These are phyloP conservation scores for Heimioporus retisporus DNA, from an alignment of 1,284 basidiomycete species.

Conservation along the genomic window DNA sequence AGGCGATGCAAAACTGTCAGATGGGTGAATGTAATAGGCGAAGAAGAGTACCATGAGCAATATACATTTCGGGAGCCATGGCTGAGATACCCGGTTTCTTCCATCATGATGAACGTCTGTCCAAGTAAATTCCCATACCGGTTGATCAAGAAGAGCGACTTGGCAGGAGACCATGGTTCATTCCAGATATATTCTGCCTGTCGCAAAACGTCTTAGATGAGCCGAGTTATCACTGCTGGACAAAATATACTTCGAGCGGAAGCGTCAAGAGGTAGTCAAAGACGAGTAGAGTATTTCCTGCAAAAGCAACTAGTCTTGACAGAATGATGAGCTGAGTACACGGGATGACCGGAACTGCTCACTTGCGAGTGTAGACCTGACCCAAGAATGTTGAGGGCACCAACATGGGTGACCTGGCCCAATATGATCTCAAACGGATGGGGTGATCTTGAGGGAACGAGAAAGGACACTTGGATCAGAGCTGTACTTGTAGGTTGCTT, in stretches of 20 bases:
- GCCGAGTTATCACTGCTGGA: too few species aligned
- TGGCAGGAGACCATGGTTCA: slow-evolving; percentile 25
- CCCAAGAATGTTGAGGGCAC: background rate
- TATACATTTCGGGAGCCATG: slow-evolving; percentile 20
- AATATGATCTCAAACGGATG: too few species aligned
- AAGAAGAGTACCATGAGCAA: too few species aligned
- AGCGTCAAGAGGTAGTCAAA: slow-evolving; percentile 17
- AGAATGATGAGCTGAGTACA: too few species aligned
- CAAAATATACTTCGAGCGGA: slow-evolving; percentile 7
- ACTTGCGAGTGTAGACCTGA: background rate
- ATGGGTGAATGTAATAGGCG: too few species aligned
- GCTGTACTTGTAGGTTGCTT: too few species aligned
- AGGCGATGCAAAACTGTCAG: too few species aligned
- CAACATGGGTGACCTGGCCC: background rate
- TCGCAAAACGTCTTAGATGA: background rate
- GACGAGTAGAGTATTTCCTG: slow-evolving; percentile 8
- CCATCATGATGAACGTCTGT: slow-evolving; percentile 31
- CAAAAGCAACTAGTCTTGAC: slow-evolving; percentile 6
- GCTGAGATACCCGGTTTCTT: slow-evolving; percentile 31
- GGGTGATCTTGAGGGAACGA: too few species aligned
- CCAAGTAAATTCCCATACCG: slow-evolving; percentile 38
- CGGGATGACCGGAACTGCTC: too few species aligned
- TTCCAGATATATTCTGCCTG: slow-evolving; percentile 32
- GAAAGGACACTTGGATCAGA: too few species aligned
- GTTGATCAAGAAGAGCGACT: slow-evolving; percentile 32